Percentiles rank a stretch among this genome's conserved stretches.
These are phyloP conservation scores for Gnaphalium uliginosum DNA, from an alignment of 129 eudicot species.

Conservation along the genomic window DNA sequence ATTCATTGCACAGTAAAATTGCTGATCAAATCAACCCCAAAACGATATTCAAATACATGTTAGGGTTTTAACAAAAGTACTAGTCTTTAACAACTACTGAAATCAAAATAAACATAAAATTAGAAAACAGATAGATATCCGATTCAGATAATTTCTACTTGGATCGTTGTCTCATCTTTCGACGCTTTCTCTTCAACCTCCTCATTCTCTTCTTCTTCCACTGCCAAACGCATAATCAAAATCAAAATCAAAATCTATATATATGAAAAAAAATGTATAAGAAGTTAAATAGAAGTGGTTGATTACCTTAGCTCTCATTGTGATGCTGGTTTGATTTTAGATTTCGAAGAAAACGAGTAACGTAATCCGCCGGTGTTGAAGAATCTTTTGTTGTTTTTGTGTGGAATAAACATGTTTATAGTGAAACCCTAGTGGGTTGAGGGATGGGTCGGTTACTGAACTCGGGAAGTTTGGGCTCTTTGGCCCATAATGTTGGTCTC, in stretches of 20 bases:
- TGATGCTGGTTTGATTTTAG: neutral
- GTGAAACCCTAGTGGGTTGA: neutral
- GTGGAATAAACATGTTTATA: neutral
- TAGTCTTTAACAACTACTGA: neutral
- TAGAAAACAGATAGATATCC: neutral
- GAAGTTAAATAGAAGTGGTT: neutral
- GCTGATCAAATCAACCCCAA: neutral
- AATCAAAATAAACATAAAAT: neutral
- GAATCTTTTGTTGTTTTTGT: neutral
- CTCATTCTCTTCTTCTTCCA: constrained; percentile 7
- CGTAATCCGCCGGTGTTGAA: too few species aligned
- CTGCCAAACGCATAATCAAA: neutral
- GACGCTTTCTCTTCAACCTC: constrained; percentile 1
- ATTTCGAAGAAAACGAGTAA: neutral
- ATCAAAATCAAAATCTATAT: neutral
- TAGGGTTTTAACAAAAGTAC: neutral
- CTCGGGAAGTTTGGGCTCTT: too few species aligned
- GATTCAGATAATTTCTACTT: neutral
- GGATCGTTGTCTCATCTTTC: constrained; percentile 6
- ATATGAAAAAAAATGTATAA: neutral
- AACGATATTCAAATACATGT: neutral
- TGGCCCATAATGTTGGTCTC: too few species aligned
- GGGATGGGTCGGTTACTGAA: too few species aligned
- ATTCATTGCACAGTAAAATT: too few species aligned
- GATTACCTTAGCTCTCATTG: neutral